These are phyloP conservation scores for Ceratobasidium sp. DNA, from an alignment of 1,284 basidiomycete genomes.

Conservation along the genomic window DNA sequence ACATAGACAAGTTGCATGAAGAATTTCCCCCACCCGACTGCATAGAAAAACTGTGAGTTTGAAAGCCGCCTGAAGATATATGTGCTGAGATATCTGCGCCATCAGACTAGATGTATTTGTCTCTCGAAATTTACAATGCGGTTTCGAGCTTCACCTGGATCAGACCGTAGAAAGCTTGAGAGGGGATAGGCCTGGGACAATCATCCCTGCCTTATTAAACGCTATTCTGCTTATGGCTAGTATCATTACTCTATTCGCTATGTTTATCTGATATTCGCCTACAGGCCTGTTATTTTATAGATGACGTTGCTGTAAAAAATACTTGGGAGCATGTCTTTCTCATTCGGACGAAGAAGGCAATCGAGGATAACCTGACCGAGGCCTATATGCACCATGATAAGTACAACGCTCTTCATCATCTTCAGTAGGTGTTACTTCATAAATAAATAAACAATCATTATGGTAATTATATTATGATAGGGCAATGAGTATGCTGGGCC, in stretches of 20 bases:
- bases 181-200: background rate
- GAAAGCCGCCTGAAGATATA: background rate
- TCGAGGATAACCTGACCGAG: background rate
- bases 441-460: background rate
- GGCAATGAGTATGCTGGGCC: constrained; percentile 14
- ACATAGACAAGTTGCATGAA: background rate
- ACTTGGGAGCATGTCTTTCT: constrained; percentile 18
- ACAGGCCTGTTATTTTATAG: constrained; percentile 19
- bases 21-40: background rate
- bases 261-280: background rate
- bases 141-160: constrained; percentile 18
- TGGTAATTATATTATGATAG: background rate
- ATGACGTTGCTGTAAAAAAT: background rate
- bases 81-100: background rate
- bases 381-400: background rate
- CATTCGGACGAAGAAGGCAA: constrained; percentile 1
- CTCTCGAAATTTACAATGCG: background rate
- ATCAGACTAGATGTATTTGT: constrained; percentile 3
- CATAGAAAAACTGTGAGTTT: background rate
- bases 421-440: constrained; percentile 1
- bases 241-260: background rate
- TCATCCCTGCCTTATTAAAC: constrained; percentile 18
- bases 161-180: background rate
- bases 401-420: constrained; percentile 23
- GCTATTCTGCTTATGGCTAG: constrained; percentile 21